Base-by-base conservation (phyloP, 2,329 filamentous ascomycete genomes). In the Westerdykella ornata region DNA sequence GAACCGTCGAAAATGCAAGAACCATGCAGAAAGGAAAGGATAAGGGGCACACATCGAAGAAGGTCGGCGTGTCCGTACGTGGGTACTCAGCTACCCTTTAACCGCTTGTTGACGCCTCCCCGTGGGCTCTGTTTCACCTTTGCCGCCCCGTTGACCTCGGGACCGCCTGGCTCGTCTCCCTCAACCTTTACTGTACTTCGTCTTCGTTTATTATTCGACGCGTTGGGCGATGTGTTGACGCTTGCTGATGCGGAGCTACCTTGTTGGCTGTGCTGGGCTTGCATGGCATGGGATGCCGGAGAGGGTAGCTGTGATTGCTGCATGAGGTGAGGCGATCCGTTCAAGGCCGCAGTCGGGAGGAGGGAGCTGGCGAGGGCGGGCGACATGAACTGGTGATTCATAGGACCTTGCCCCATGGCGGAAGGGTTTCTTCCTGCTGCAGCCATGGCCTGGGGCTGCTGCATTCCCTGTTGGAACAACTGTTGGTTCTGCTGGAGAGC, bases 161-260 rank as follows among this genome's bases (percentile, higher is more conserved):
- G 48, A 18, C 55, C 56, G 16, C 60, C 65, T 7, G 62, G 68
- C 34, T 77, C 77, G 35, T 80, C 77, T 30, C 65, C 69, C 52
- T 81, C 78, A 39, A 73, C 64, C 59, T 82, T 82, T 42, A 80
- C 76, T 12, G 73, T 73, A 60, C 78, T 81, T 45, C 79, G 69
- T 45, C 79, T 72, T 44, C 75, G 68, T 7, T 17, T 14, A 62
- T 82, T 82, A 53, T 72, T 73, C 51, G 67, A 73, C 33, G 79
- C 72, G 51, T 77, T 80, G 2, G 79, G 79, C 49, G 78, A 82
- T 4, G 79, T 80, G 49, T 78, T 81, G 22, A 77, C 76, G 52
- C 76, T 80, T 7, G 73, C 69, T 3, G 69, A 72, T 48, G 67
- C 67, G 14, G 63, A 75, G 59, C 72, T 72, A 35, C 72, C 73